Base-by-base conservation (phyloP, 495 filamentous ascomycete genomes). In the Corynascus novoguineensis region DNA sequence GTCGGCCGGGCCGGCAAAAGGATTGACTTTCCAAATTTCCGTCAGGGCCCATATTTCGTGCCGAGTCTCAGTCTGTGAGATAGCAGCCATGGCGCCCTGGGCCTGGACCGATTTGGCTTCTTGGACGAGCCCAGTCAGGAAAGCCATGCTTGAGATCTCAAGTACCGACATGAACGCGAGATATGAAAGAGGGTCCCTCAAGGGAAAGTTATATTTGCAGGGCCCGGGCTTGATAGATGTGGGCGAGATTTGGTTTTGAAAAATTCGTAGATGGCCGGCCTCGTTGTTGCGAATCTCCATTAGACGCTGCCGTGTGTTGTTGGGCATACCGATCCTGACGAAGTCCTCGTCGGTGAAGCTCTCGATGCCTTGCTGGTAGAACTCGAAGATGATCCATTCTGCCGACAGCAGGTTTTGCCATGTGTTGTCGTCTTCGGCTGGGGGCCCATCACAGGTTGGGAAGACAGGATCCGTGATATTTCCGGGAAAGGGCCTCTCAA, bases 231-330 rank as follows among this genome's bases (percentile, higher is more conserved):
- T 82, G 29, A 79, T 54, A 0, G 79, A 81, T 17, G 71, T 73
- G 19, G 70, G 64, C 0, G 78, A 79, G 55, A 81, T 82, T 34
- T 72, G 61, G 60, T 76, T 73, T 54, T 78, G 76, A 68, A 82
- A 82, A 64, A 82, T 74, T 57, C 77, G 78, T 24, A 78, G 62
- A 54, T 82, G 79, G 32, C 78, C 79, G 38, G 79, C 79, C 62
- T 81, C 79, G 59, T 81, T 82, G 66, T 81, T 74, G 45, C 79
- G 75, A 48, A 82, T 80, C 56, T 82, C 75, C 46, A 68, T 62
- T 58, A 82, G 73, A 14, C 77, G 73, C n/a, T 70, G 59, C 51
- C 76, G 77, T 1, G 79, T 81, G 6, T 60, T 71, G 35, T 71
- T 65, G 6, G 77, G 77, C 29, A 74, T 65, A 37, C 75, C 78